Base-by-base conservation (phyloP, 1,284 basidiomycete genomes). In the Peniophora sp. region DNA sequence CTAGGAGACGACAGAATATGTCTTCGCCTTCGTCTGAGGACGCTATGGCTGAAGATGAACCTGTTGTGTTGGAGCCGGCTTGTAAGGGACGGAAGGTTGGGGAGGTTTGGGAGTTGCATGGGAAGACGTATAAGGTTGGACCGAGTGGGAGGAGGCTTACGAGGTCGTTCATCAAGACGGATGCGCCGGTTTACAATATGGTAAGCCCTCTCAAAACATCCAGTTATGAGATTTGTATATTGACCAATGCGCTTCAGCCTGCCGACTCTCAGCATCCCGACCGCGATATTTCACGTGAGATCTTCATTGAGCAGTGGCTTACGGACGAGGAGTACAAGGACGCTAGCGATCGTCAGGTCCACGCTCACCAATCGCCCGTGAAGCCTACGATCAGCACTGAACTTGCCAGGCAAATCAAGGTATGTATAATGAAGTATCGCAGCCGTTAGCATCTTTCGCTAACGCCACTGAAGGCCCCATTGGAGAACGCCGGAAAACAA, bases 241-340 rank as follows among this genome's bases (percentile, higher is more conserved):
- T 47, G 47, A 54, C 16, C n/a, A n/a, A n/a, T n/a, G 55, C 8
- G 19, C 35, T 20, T 25, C 55, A 90, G 88, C 87, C 87, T 2
- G 68, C 75, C 51, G 87, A 90, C 60, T 89, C 87, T 16, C 71
- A 79, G 51, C 88, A 90, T 62, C 83, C 84, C 2, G 87, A 90
- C 63, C 77, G 78, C 46, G 68, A 76, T 53, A 78, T 74, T 14
- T 77, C 80, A 53, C 66, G 87, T 17, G 78, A 85, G 53, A 78
- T 89, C 27, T 82, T 77, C 56, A 74, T 89, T 14, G 86, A 89
- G 62, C 75, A 71, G 23, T 90, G 88, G 88, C 71, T 87, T 47
- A 80, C 81, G 6, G 88, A 90, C 48, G 83, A 81, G 50, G 80
- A 88, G 56, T 85, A 84, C 62, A 69, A 73, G 52, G 70, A 72